Percentiles rank a stretch among this genome's conserved stretches.
Evolutionary conservation across 306 rosid species (phyloP).

Genomic region (Dryas drummondii): DNA sequence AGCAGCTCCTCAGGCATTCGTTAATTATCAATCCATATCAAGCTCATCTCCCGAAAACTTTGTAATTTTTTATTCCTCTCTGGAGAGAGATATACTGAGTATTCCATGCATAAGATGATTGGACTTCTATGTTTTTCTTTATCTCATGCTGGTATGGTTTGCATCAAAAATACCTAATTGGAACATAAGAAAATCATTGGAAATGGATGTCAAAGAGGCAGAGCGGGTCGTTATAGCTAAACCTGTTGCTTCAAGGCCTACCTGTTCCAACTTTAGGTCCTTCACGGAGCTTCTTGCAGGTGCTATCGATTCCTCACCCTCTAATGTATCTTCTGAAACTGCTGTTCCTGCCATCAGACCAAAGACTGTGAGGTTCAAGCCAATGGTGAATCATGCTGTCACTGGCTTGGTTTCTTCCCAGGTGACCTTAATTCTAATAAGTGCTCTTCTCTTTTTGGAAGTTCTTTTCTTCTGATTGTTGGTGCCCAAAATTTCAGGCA

Average conservation of each 20-base stretch:
- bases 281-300: slow-evolving; percentile 91
- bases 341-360: slow-evolving; percentile 89
- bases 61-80: neutral
- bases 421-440: slow-evolving; percentile 40
- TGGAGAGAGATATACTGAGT: neutral
- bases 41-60: neutral
- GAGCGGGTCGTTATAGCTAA: slow-evolving; percentile 73
- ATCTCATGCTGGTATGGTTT: slow-evolving; percentile 12
- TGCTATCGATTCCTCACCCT: slow-evolving; percentile 63
- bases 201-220: slow-evolving; percentile 76
- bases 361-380: slow-evolving; percentile 84
- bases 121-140: slow-evolving; percentile 9
- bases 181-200: slow-evolving; percentile 1
- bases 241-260: slow-evolving; percentile 92
- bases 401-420: slow-evolving; percentile 54
- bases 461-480: slow-evolving; percentile 28
- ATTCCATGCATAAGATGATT: slow-evolving; percentile 7
- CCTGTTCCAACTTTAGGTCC: slow-evolving; percentile 67
- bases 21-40: neutral
- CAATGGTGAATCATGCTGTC: slow-evolving; percentile 39
- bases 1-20: neutral
- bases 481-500: slow-evolving; percentile 45
- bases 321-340: slow-evolving; percentile 47
- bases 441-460: slow-evolving; percentile 15
- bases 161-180: slow-evolving; percentile 6